Base-by-base conservation (phyloP, 805 yeast species). In the Zygotorulaspora florentina region DNA sequence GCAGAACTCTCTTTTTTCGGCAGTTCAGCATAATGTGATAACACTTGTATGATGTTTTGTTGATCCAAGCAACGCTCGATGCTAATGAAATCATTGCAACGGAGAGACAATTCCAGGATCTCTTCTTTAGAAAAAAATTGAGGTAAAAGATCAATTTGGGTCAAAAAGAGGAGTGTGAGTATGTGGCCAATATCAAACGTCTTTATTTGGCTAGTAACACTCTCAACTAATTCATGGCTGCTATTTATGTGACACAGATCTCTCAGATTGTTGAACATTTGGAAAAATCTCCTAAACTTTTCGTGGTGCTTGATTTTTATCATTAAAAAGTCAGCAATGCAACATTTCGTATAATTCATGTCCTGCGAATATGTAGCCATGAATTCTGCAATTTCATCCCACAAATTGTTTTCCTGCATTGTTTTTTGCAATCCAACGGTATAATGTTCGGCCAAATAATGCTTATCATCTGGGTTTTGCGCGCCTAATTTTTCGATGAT, bases 401-500 rank as follows among this genome's bases (percentile, higher is more conserved):
- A 55, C 9, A 64, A 31, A 8, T 52, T 40, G 3, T 43, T 43
- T 0, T 39, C 40, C 12, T 51, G 46, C 16, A 63, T 48, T 2
- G 40, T 35, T 17, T 53, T 57, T 35, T 53, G 54, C 10, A 64
- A 30, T 15, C 55, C 52, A 2, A 56, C 50, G 25, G 56, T 39
- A 43, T 64, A 64, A 43, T 55, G 62, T 11, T 56, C 50, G 2
- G 56, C 18, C 28, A 64, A 41, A 43, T 61, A 63, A 26, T 51
- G 51, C 27, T 44, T 53, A 38, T 64, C 66, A n/a, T 48, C 39
- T 10, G 41, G 26, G 29, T 53, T 49, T 13, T 43, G 34, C 1
- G 55, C 40, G 1, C 64, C 62, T 7, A 62, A 37, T 20, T 49
- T 42, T 47, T 64, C 66, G 3, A 63, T 44, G 7, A 63, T 35